Evolutionary conservation across 768 basidiomycete species (phyloP), one percentile per base, ranked within the genome.

Genomic region (Termitomyces sp.): DNA sequence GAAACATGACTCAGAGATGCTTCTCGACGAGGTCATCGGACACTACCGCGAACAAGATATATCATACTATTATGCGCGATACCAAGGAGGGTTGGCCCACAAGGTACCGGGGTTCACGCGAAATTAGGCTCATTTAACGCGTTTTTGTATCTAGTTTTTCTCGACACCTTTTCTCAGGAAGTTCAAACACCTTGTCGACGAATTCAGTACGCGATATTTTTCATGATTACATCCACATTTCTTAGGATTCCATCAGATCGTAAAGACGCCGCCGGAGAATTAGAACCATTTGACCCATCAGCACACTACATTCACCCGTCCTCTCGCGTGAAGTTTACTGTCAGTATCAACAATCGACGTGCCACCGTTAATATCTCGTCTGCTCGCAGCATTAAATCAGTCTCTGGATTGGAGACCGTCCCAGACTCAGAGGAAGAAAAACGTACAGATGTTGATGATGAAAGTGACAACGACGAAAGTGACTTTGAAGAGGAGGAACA

Each of bases 31-130:
- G 63, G 76, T 91, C 32, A 79, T 90, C 61, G 88, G 88, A 7
- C 86, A 89, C 68, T 79, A 81, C 62, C 56, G 65, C 11, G 72
- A 79, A 5, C 72, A 68, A 6, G 67, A 65, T 25, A 68, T 71
- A n/a, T 68, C 76, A 17, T 88, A 79, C 67, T 90, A 86, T 69
- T 92, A 81, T 72, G 89, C 84, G 47, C 80, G 83, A 40, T 82
- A 80, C 63, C 71, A 74, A 49, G 80, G 80, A 51, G 88, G 86
- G n/a, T 79, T 84, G 34, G 79, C 81, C 11, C 78, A 82, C 65
- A 85, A 81, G 74, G 89, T 88, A 61, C 60, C 79, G 69, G 60
- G 65, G 65, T 61, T 56, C 53, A 57, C 63, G 7, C 29, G 55
- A 59, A 51, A 20, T 62, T 57, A 12, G 17, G 3, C 20, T 29